These are phyloP conservation scores for Onygena corvina DNA, from an alignment of 2,329 filamentous ascomycete species.

Conservation along the genomic window DNA sequence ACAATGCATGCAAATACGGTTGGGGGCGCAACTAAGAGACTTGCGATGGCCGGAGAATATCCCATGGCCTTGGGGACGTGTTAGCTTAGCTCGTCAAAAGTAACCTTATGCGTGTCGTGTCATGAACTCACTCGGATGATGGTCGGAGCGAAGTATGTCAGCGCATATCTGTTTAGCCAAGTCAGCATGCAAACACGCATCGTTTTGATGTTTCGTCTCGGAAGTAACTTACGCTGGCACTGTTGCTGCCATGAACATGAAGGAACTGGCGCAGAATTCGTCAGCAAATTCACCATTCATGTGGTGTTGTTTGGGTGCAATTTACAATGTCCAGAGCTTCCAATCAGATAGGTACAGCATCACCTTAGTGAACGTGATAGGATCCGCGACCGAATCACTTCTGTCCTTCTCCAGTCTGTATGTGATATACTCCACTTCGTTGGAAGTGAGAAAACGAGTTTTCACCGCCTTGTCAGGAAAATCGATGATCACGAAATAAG, in stretches of 20 bases:
- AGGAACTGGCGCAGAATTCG: constrained; percentile 7
- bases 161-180: constrained; percentile 8
- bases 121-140: constrained; percentile 16
- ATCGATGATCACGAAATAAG: constrained; percentile 51
- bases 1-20: constrained; percentile 19
- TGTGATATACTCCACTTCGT: constrained; percentile 34
- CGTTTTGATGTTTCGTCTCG: not conserved
- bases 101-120: not conserved
- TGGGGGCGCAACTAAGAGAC: constrained; percentile 24
- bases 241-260: constrained; percentile 12
- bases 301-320: constrained; percentile 19
- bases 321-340: constrained; percentile 48
- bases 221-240: constrained; percentile 8
- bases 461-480: constrained; percentile 48
- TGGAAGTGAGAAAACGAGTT: constrained; percentile 39
- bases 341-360: constrained; percentile 39
- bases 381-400: constrained; percentile 38
- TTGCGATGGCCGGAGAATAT: constrained; percentile 18
- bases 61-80: constrained; percentile 21
- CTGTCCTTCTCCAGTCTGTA: constrained; percentile 44
- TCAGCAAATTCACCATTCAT: constrained; percentile 11
- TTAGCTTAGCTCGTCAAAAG: not conserved
- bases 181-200: not conserved
- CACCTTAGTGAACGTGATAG: constrained; percentile 41
- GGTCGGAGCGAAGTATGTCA: constrained; percentile 11